Conservation (phyloP, 2,329 filamentous ascomycete genomes). For the Diaporthe destruens region DNA sequence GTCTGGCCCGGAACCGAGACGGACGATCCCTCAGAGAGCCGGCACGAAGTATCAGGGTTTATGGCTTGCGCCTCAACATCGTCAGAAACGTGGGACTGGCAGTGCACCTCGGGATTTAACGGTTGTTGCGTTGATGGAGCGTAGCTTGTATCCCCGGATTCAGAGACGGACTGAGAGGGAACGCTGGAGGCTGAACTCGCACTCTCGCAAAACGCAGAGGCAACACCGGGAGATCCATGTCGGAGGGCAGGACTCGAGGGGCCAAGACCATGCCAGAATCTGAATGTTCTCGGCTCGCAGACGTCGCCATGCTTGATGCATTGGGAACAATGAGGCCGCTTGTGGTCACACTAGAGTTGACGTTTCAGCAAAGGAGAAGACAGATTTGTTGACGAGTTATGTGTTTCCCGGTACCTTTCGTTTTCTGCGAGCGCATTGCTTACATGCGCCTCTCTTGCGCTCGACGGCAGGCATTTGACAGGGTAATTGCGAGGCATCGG, state of each 20-base stretch:
- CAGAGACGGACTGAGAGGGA: background rate
- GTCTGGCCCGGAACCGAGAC: background rate
- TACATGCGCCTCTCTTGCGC: constrained; percentile 1
- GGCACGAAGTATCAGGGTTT: background rate
- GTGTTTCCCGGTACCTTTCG: background rate
- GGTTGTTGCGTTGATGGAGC: background rate
- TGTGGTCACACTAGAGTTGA: background rate
- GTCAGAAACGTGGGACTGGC: background rate
- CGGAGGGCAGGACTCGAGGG: background rate
- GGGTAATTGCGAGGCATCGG: background rate
- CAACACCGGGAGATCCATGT: background rate
- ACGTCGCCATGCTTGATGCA: constrained; percentile 2
- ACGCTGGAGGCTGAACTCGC: background rate
- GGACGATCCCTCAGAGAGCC: background rate
- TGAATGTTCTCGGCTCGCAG: background rate
- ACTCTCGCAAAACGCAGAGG: background rate
- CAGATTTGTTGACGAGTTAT: background rate
- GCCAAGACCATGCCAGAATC: background rate
- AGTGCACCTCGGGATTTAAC: background rate
- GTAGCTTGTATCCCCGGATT: background rate
- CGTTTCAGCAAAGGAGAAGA: background rate
- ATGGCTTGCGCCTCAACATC: background rate
- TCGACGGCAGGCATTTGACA: background rate
- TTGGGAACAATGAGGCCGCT: background rate
- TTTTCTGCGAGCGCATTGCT: constrained; percentile 2